Conservation (phyloP, 805 yeast genomes). For the Candida arabinofermentans region DNA sequence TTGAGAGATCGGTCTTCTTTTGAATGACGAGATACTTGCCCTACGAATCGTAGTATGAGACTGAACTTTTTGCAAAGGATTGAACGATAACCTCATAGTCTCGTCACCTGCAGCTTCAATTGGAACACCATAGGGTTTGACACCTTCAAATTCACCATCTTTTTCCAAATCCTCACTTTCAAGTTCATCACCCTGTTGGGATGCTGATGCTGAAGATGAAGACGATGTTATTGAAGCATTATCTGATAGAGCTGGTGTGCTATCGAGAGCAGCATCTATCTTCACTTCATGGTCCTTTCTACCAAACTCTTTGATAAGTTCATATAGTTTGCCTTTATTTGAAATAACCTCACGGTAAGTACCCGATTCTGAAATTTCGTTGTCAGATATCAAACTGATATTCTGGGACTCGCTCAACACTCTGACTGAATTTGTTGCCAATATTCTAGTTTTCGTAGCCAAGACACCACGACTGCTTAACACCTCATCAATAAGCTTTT, state of each 20-base stretch:
- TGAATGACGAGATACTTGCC: constrained; percentile 63
- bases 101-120: constrained; percentile 18
- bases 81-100: constrained; percentile 6
- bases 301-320: constrained; percentile 38
- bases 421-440: constrained; percentile 55
- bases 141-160: constrained; percentile 8
- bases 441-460: constrained; percentile 46
- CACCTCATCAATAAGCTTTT: constrained; percentile 66
- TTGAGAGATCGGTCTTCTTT: constrained; percentile 31
- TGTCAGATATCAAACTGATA: constrained; percentile 54
- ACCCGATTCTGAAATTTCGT: constrained; percentile 53
- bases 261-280: not conserved
- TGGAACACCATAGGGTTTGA: constrained; percentile 11
- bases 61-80: constrained; percentile 10
- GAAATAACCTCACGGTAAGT: constrained; percentile 39
- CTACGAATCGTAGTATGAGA: constrained; percentile 40
- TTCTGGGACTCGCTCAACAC: constrained; percentile 55
- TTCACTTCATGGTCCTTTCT: constrained; percentile 9
- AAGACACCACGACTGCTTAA: constrained; percentile 44
- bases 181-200: constrained; percentile 6
- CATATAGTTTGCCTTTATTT: constrained; percentile 26
- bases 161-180: constrained; percentile 9
- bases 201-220: constrained; percentile 1
- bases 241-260: not conserved
- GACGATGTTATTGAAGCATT: not conserved